Evolutionary conservation across 2,329 filamentous ascomycete species (phyloP).

Genomic region (Diaporthe sp.): DNA sequence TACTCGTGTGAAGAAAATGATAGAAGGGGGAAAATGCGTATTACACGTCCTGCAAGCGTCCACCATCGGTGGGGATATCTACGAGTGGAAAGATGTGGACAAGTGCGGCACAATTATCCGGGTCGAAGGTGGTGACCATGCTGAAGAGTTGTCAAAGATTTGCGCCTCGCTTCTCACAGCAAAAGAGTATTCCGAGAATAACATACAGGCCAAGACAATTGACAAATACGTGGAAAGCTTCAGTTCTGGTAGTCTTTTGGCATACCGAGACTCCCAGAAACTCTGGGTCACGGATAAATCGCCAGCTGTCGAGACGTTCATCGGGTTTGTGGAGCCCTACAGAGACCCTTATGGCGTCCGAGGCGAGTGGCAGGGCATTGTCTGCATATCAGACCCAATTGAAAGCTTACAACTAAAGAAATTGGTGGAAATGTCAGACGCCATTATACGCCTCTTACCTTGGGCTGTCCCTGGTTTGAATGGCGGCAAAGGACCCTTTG

Average conservation of each 20-base stretch:
- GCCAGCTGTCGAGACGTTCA: background rate
- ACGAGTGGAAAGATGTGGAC: background rate
- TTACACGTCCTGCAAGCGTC: background rate
- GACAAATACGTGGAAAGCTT: background rate
- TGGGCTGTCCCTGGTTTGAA: background rate
- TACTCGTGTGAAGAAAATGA: background rate
- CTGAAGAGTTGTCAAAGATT: background rate
- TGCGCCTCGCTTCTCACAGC: background rate
- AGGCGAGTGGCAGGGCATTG: background rate
- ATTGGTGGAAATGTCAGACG: background rate
- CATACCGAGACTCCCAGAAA: background rate
- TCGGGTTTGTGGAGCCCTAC: background rate
- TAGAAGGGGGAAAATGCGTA: too few species aligned
- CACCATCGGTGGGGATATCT: background rate
- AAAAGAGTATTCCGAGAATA: background rate
- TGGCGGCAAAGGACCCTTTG: background rate
- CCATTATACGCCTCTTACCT: background rate
- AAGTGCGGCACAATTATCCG: accelerated
- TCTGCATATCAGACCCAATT: background rate
- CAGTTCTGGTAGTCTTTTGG: background rate
- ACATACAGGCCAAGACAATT: background rate
- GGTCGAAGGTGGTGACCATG: background rate
- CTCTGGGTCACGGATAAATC: background rate
- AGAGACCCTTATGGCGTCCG: background rate
- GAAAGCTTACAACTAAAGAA: background rate